A percentile compares a stretch with the other conserved stretches of the same genome.
Conservation (phyloP, 495 filamentous ascomycete genomes). For the Aspergillus kassunensis region DNA sequence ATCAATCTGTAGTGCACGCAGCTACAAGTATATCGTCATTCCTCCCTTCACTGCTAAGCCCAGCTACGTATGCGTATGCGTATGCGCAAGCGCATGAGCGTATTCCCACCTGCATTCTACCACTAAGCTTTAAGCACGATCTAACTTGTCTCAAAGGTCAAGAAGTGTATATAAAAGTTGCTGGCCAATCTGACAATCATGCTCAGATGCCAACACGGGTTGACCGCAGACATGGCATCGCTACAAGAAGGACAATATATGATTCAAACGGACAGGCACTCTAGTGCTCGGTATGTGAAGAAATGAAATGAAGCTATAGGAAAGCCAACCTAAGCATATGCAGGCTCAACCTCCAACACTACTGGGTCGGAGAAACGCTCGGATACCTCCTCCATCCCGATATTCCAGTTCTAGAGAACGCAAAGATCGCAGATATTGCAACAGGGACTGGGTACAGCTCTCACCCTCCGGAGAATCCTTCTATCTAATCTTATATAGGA, state of each 20-base stretch:
- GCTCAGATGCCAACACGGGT: no score
- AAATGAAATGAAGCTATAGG: not conserved
- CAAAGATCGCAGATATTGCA: slow-evolving; percentile 5
- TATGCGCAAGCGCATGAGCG: no score
- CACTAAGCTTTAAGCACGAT: no score
- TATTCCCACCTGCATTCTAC: no score
- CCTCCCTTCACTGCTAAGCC: no score
- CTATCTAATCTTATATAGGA: not conserved
- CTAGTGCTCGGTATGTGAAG: not conserved
- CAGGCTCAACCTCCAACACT: slow-evolving; percentile 4
- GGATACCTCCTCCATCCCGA: slow-evolving; percentile 1
- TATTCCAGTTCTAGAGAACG: not conserved
- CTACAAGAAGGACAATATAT: not conserved
- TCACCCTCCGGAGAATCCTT: not conserved
- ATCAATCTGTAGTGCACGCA: no score
- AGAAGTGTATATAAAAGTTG: no score
- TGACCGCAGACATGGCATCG: not conserved
- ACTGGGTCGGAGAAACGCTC: not conserved
- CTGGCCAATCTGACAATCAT: no score
- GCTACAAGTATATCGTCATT: no score
- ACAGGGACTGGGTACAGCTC: slow-evolving; percentile 3
- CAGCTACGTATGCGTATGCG: no score
- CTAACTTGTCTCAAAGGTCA: no score
- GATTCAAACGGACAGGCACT: not conserved
- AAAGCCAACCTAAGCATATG: not conserved